phyloP scores from a whole-genome alignment of 768 basidiomycete genomes.

The Lyophyllum shimeji region DNA sequence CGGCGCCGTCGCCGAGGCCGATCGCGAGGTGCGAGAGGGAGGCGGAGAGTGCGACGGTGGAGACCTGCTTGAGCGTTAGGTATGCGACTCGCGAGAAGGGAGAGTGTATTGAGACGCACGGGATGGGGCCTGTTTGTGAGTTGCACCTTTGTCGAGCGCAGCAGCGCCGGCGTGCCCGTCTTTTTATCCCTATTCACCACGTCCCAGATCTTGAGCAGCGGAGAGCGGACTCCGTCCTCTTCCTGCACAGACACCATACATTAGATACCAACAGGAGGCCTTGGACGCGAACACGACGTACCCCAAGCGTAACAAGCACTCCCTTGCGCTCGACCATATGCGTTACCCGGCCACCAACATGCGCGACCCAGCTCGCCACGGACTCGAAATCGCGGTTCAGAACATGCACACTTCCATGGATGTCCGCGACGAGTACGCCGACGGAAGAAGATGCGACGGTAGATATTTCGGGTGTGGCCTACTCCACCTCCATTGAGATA shows the following conservation, averaged over 20 bases:
- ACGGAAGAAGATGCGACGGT: conserved; percentile 59
- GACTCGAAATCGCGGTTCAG: conserved; percentile 76
- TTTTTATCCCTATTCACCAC: conserved; percentile 69
- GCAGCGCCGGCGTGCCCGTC: conserved; percentile 56
- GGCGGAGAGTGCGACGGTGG: conserved; percentile 76
- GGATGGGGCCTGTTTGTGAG: conserved; percentile 78
- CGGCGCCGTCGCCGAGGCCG: conserved; percentile 93
- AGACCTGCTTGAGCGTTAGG: conserved; percentile 46
- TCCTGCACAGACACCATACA: conserved; percentile 48
- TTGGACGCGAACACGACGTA: conserved; percentile 36
- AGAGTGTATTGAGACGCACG: too few species aligned
- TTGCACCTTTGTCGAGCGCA: conserved; percentile 78
- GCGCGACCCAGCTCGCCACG: conserved; percentile 74
- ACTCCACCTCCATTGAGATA: background rate
- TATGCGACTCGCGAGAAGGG: background rate
- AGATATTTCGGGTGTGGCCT: conserved; percentile 75
- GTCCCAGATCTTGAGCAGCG: conserved; percentile 89
- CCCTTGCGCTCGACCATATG: conserved; percentile 84
- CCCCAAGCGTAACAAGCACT: conserved; percentile 86
- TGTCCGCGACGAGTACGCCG: conserved; percentile 79
- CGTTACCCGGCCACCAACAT: conserved; percentile 76
- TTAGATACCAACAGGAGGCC: conserved; percentile 15
- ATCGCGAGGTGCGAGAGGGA: conserved; percentile 84
- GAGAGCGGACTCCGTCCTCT: conserved; percentile 65
- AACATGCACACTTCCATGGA: conserved; percentile 80